Conservation (phyloP, 495 filamentous ascomycete species). For the Aspergillus bertholletiae region DNA sequence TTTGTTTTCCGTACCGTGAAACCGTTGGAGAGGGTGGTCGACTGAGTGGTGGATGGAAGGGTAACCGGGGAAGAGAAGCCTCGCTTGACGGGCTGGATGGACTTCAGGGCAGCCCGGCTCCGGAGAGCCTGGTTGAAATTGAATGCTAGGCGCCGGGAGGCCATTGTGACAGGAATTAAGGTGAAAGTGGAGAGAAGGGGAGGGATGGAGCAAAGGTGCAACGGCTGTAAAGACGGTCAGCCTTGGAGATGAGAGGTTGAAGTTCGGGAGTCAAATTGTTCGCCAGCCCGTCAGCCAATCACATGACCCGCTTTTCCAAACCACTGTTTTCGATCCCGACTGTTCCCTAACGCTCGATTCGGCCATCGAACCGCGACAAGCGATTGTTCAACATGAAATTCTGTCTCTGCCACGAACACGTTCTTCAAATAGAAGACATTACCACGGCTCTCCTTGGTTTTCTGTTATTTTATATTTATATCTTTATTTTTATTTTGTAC, state of each 20-base stretch:
- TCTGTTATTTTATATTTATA: too few relatives aligned
- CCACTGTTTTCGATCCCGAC: not conserved
- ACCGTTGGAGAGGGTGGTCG: conserved; percentile 93
- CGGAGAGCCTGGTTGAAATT: conserved; percentile 84
- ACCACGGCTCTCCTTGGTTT: too few relatives aligned
- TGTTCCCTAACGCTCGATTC: not conserved
- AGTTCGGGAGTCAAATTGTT: conserved; percentile 53
- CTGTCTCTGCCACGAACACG: too few relatives aligned
- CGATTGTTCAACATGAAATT: too few relatives aligned
- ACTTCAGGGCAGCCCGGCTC: conserved; percentile 70
- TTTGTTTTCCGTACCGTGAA: conserved; percentile 69
- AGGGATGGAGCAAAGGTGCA: conserved; percentile 32
- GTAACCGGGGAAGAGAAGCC: conserved; percentile 81
- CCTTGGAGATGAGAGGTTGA: conserved; percentile 47
- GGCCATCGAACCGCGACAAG: too few relatives aligned
- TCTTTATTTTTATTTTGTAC: not conserved
- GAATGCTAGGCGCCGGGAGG: conserved; percentile 87
- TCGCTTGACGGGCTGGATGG: conserved; percentile 69
- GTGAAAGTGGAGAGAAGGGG: conserved; percentile 21
- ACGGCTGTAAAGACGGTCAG: conserved; percentile 17
- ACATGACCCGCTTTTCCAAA: conserved; percentile 49
- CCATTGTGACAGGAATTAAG: conserved; percentile 58
- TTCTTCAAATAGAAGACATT: too few relatives aligned
- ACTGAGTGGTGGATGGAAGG: conserved; percentile 77
- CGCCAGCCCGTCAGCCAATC: conserved; percentile 45